Conservation (phyloP, 2,329 filamentous ascomycete genomes). For the Aureobasidium melanogenum region DNA sequence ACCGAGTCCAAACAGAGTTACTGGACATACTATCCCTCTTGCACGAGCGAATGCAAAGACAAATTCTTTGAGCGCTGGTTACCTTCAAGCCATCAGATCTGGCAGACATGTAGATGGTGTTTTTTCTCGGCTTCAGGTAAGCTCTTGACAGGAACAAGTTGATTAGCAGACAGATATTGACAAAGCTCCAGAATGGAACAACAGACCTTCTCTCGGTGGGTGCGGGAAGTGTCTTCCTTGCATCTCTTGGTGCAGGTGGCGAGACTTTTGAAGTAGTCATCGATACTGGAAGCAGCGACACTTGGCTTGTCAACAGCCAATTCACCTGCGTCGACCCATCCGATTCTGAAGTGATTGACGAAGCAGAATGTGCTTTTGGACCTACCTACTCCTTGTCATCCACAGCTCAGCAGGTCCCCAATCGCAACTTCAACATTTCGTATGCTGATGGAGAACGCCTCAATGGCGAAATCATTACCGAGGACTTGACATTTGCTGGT, state of each 20-base stretch:
- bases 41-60: neutral
- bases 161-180: neutral
- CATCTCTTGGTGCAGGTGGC: constrained; percentile 21
- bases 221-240: constrained; percentile 24
- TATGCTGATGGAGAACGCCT: constrained; percentile 37
- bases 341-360: neutral
- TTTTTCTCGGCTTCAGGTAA: neutral
- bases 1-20: neutral
- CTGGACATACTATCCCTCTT: neutral
- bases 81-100: neutral
- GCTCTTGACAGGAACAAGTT: fast-evolving
- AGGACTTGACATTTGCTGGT: constrained; percentile 37
- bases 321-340: constrained; percentile 27
- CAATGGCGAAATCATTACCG: constrained; percentile 32
- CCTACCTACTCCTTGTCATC: constrained; percentile 22
- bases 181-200: neutral
- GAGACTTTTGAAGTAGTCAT: constrained; percentile 30
- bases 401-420: constrained; percentile 30
- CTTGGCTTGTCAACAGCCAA: constrained; percentile 32
- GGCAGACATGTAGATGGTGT: constrained; percentile 5
- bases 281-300: constrained; percentile 42
- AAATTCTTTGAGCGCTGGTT: constrained; percentile 1
- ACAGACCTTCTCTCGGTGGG: constrained; percentile 13
- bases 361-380: constrained; percentile 25
- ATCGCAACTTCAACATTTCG: constrained; percentile 35